Conservation (phyloP, 441 rosid genomes). For the Lepidium campestre region DNA sequence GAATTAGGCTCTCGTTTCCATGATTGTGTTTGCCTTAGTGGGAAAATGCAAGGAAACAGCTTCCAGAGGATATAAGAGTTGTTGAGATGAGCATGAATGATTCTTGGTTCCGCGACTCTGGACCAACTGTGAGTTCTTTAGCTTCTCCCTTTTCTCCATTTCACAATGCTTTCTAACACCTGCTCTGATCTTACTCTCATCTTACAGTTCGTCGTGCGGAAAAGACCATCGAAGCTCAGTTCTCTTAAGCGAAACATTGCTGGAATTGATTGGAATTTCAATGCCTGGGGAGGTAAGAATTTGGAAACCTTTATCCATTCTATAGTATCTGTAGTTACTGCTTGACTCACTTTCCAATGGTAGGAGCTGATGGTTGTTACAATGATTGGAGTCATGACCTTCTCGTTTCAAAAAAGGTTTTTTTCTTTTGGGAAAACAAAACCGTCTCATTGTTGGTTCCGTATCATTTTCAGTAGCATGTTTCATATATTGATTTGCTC, state of each 20-base stretch:
- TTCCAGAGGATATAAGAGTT: slow-evolving; percentile 71
- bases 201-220: slow-evolving; percentile 57
- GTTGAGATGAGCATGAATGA: slow-evolving; percentile 92
- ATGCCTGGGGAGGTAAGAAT: slow-evolving; percentile 76
- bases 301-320: neutral
- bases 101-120: slow-evolving; percentile 93
- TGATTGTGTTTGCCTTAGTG: slow-evolving; percentile 41
- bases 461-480: neutral
- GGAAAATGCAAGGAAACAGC: slow-evolving; percentile 68
- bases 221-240: slow-evolving; percentile 24
- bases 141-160: neutral
- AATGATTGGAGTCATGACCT: slow-evolving; percentile 86
- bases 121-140: slow-evolving; percentile 70
- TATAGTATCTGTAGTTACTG: neutral
- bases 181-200: neutral
- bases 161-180: neutral
- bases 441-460: neutral
- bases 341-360: neutral
- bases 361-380: slow-evolving; percentile 86
- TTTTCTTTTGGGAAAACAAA: neutral
- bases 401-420: slow-evolving; percentile 71
- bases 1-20: neutral
- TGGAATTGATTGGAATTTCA: slow-evolving; percentile 87
- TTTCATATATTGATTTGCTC: neutral
- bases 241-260: slow-evolving; percentile 44